Conservation (phyloP, 345 rosid genomes). For the Melastoma malabathricum region DNA sequence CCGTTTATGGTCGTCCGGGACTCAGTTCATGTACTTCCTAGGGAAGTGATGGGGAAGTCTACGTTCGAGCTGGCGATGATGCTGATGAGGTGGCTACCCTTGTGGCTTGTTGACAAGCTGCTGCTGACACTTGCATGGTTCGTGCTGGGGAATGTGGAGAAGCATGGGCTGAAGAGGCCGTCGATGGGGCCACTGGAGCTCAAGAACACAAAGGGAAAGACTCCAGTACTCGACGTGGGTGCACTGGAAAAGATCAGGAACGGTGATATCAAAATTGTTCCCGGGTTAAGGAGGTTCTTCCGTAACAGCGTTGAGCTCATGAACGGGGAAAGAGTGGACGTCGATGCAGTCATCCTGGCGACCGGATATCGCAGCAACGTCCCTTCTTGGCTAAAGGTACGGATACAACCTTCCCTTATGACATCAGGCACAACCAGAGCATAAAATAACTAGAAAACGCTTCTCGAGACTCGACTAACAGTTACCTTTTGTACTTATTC, state of each 20-base stretch:
- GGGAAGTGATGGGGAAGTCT: constrained; percentile 64
- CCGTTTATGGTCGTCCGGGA: constrained; percentile 48
- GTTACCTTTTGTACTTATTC: not conserved
- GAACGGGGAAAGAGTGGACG: constrained; percentile 37
- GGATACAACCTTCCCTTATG: not conserved
- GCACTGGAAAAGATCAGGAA: constrained; percentile 54
- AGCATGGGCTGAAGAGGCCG: constrained; percentile 62
- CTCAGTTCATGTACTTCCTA: constrained; percentile 79
- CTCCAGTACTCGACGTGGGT: constrained; percentile 75
- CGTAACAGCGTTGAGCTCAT: constrained; percentile 47
- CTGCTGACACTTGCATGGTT: constrained; percentile 41
- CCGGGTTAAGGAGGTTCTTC: constrained; percentile 49
- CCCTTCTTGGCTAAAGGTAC: constrained; percentile 84
- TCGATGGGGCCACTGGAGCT: constrained; percentile 47
- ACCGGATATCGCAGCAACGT: constrained; percentile 94
- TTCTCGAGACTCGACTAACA: not conserved
- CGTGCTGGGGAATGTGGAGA: constrained; percentile 42
- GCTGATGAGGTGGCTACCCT: constrained; percentile 61
- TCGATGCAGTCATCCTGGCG: constrained; percentile 71
- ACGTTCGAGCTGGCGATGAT: constrained; percentile 46
- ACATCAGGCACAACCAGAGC: not conserved
- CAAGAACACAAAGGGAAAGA: constrained; percentile 53
- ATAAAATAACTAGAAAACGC: not conserved
- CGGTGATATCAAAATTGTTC: constrained; percentile 57
- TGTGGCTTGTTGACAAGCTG: constrained; percentile 58